These are phyloP conservation scores for Drechslera avenae DNA, from an alignment of 2,329 filamentous ascomycete genomes.

Conservation along the genomic window DNA sequence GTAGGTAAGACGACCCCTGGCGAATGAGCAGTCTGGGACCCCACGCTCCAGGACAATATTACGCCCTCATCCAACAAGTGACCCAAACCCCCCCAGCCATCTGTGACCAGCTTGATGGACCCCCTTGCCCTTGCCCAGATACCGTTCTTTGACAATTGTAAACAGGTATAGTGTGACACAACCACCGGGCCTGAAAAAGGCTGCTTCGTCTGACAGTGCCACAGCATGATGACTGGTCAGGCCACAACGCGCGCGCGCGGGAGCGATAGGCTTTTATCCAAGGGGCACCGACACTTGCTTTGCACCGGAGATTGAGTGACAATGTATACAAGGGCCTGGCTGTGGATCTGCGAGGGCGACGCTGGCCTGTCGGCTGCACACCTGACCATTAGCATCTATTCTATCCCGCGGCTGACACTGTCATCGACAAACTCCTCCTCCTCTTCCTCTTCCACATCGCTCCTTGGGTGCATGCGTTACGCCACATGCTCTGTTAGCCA, in stretches of 20 bases:
- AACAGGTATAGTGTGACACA: constrained; percentile 37
- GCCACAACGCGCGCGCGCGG: background rate
- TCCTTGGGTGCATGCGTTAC: constrained; percentile 13
- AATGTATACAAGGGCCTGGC: constrained; percentile 20
- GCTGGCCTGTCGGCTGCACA: constrained; percentile 21
- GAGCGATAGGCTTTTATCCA: constrained; percentile 8
- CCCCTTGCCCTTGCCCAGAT: constrained; percentile 27
- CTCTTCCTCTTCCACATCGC: too few species aligned
- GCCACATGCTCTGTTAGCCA: constrained; percentile 17
- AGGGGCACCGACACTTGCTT: constrained; percentile 14
- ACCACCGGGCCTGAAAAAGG: constrained; percentile 19
- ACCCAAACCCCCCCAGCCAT: constrained; percentile 32
- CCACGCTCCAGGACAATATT: constrained; percentile 15
- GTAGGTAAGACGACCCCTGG: constrained; percentile 32
- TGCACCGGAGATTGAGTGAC: constrained; percentile 11
- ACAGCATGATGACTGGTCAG: constrained; percentile 17
- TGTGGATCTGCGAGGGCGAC: constrained; percentile 15
- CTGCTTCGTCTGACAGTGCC: constrained; percentile 24
- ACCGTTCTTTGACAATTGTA: constrained; percentile 27
- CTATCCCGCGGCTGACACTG: constrained; percentile 16
- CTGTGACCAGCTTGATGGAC: constrained; percentile 33
- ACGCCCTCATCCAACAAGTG: constrained; percentile 19
- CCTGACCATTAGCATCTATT: constrained; percentile 22
- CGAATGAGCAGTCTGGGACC: constrained; percentile 13
- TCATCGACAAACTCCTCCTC: constrained; percentile 8